phyloP scores from a whole-genome alignment of 2,329 filamentous ascomycete genomes.

The Grosmannia huntii region DNA sequence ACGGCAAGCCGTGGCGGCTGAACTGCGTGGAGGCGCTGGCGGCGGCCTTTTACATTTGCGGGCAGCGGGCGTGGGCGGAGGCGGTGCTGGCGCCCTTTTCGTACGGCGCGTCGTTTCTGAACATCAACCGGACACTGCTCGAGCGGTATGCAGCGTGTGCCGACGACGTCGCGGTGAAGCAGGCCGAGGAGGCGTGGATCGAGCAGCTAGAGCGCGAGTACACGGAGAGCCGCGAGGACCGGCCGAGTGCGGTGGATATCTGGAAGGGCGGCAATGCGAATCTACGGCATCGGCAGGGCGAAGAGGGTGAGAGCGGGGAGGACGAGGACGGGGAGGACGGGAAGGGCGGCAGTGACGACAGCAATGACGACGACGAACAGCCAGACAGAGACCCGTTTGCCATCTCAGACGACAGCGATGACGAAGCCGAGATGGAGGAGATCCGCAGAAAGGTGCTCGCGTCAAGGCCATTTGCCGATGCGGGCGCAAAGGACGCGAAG shows the following conservation, averaged over 20 bases:
- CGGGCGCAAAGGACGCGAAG: conserved; percentile 19
- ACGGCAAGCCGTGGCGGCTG: conserved; percentile 85
- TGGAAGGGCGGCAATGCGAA: conserved; percentile 93
- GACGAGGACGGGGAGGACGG: conserved; percentile 21
- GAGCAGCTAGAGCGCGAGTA: conserved; percentile 84
- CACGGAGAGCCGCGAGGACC: conserved; percentile 54
- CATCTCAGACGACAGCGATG: conserved; percentile 68
- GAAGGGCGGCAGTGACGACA: conserved; percentile 20
- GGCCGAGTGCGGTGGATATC: conserved; percentile 56
- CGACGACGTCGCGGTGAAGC: conserved; percentile 72
- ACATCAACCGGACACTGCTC: conserved; percentile 76
- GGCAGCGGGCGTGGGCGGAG: conserved; percentile 81
- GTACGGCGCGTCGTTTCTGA: conserved; percentile 77
- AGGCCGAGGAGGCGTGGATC: conserved; percentile 77
- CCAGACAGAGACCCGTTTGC: conserved; percentile 49
- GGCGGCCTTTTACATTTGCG: conserved; percentile 86
- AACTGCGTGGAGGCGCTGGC: conserved; percentile 95
- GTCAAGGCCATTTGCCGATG: conserved; percentile 74
- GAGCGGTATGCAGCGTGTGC: conserved; percentile 75
- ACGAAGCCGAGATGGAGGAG: conserved; percentile 69
- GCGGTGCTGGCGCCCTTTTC: conserved; percentile 72
- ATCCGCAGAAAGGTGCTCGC: conserved; percentile 80
- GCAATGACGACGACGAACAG: conserved; percentile 29
- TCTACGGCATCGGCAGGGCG: conserved; percentile 33
- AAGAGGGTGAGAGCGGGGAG: conserved; percentile 22